phyloP scores from a whole-genome alignment of 345 rosid species.

The Firmiana major region DNA sequence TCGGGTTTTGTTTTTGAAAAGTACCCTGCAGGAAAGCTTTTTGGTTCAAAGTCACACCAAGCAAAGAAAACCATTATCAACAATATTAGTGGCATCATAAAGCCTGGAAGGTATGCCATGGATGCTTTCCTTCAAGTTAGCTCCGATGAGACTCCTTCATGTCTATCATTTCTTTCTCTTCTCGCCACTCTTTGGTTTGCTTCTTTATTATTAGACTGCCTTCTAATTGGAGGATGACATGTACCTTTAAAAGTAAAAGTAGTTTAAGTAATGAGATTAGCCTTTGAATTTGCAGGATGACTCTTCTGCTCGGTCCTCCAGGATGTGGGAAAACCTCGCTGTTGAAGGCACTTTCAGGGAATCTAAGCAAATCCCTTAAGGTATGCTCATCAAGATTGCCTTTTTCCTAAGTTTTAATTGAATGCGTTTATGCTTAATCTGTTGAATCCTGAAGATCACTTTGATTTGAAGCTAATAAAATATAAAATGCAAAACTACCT shows the following conservation, averaged over 20 bases:
- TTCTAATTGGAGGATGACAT: background rate
- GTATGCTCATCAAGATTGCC: constrained; percentile 19
- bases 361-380: constrained; percentile 45
- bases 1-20: background rate
- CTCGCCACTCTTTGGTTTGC: too few relatives aligned
- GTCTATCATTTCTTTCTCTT: too few relatives aligned
- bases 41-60: constrained; percentile 34
- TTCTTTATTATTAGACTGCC: too few relatives aligned
- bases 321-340: constrained; percentile 76
- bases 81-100: constrained; percentile 52
- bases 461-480: too few relatives aligned
- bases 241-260: background rate
- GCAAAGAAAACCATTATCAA: constrained; percentile 51
- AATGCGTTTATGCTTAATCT: background rate
- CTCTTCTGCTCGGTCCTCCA: constrained; percentile 76
- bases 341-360: constrained; percentile 68
- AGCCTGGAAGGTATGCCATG: constrained; percentile 60
- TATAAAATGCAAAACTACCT: too few relatives aligned
- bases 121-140: background rate
- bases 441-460: too few relatives aligned
- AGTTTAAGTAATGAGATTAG: background rate
- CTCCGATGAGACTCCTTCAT: too few relatives aligned
- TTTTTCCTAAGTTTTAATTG: background rate
- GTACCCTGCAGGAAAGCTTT: constrained; percentile 23
- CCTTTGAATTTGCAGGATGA: constrained; percentile 39